Base-by-base conservation (phyloP, 768 basidiomycete genomes). In the Leccinum incarnatum region DNA sequence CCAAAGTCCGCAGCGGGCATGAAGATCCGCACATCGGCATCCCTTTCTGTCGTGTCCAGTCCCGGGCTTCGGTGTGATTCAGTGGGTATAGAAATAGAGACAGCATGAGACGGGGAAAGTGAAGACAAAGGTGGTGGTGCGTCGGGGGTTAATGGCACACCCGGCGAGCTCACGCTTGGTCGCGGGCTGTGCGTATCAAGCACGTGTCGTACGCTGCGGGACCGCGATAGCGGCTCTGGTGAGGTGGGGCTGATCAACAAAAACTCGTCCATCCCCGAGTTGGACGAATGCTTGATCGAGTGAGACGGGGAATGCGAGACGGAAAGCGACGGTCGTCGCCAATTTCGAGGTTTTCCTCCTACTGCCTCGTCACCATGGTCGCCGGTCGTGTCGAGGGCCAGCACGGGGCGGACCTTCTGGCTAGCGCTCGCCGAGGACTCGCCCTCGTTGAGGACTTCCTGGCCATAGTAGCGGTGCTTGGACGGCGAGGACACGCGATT, bases 181-280 rank as follows among this genome's bases (percentile, higher is more conserved):
- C 50, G 57, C 0, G 55, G 55, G 21, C 55, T 57, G 7, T 48
- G 66, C 17, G 25, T 12, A 15, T 55, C 17, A 4, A 65, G 37
- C 6, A 40, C 57, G 1, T 53, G 57, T 36, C 59, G 57, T 32
- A 61, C 36, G 25, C 60, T 52, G 2, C 54, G 60, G 25, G 60
- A 48, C 21, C 47, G 55, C 3, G 52, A 21, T 21, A 19, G 25
- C 6, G 47, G 25, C 11, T 42, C 49, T 2, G 52, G 45, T 4
- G 64, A 61, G 5, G 61, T 17, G 1, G 61, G 59, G 12, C 53
- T 56, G 12, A 67, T 53, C 49, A 67, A 21, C 19, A 67, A 36
- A 40, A 67, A 67, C 27, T 65, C 66, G 7, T 67, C 67, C 66
- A 67, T 67, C 10, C 66, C 66, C 10, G 57, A 46, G 10, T 29